Percentiles rank a stretch among this genome's conserved stretches.
These are phyloP conservation scores for Zygotorulaspora florentina DNA, from an alignment of 805 yeast genomes.

Conservation along the genomic window DNA sequence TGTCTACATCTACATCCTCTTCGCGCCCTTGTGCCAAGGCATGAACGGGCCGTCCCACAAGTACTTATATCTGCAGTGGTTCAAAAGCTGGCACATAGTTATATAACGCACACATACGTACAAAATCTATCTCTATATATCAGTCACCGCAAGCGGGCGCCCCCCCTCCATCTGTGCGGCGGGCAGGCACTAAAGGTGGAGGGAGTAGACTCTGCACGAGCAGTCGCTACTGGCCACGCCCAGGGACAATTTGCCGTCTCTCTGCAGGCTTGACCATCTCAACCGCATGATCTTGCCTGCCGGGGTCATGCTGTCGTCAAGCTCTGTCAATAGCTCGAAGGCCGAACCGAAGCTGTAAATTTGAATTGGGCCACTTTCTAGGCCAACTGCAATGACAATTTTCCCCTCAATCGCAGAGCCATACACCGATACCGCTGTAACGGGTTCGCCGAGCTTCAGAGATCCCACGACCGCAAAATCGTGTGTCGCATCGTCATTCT, in stretches of 20 bases:
- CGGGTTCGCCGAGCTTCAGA: constrained; percentile 50
- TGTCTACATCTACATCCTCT: constrained; percentile 53
- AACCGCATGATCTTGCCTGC: constrained; percentile 59
- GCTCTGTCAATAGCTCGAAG: constrained; percentile 29
- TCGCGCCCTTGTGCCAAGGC: constrained; percentile 73
- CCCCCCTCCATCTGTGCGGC: too few species aligned
- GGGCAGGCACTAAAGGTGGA: constrained; percentile 14
- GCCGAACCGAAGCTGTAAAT: constrained; percentile 39
- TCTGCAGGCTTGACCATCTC: constrained; percentile 44
- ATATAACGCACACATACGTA: constrained; percentile 15
- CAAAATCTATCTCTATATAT: background rate
- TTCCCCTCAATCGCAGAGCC: constrained; percentile 30
- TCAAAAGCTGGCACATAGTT: constrained; percentile 52
- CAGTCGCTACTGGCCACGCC: constrained; percentile 66
- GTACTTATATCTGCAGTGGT: constrained; percentile 49
- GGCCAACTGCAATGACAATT: constrained; percentile 55
- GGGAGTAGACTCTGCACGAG: constrained; percentile 44
- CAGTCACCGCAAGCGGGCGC: too few species aligned
- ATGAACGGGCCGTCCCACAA: constrained; percentile 56
- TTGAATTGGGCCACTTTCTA: constrained; percentile 60
- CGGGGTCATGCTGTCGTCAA: constrained; percentile 48
- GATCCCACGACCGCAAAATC: constrained; percentile 38
- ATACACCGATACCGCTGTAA: constrained; percentile 62
- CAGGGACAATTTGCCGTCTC: constrained; percentile 35
- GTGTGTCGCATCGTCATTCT: constrained; percentile 36